phyloP scores from a whole-genome alignment of 805 yeast species.

The Pichia scutulata region DNA sequence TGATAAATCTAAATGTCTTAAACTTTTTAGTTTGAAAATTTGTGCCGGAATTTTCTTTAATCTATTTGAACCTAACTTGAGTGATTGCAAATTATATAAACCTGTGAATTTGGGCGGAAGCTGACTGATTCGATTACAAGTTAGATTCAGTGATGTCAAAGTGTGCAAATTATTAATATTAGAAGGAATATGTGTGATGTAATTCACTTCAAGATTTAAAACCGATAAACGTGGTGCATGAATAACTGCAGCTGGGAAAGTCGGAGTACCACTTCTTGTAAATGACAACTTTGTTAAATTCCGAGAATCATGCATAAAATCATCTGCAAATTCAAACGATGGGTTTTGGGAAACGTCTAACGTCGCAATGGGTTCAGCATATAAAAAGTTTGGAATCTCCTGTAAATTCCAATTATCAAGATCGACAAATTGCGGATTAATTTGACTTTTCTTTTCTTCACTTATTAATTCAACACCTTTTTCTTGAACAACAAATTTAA shows the following conservation, averaged over 20 bases:
- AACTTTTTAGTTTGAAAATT: conserved; percentile 48
- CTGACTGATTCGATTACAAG: conserved; percentile 62
- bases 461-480: conserved; percentile 37
- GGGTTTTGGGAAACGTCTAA: conserved; percentile 84
- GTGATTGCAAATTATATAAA: conserved; percentile 44
- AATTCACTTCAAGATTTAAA: conserved; percentile 72
- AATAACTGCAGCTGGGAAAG: conserved; percentile 65
- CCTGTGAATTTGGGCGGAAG: conserved; percentile 57
- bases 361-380: conserved; percentile 72
- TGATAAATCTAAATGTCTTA: conserved; percentile 68
- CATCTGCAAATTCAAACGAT: conserved; percentile 72
- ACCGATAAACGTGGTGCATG: conserved; percentile 60
- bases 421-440: conserved; percentile 66
- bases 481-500: conserved; percentile 75
- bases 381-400: conserved; percentile 77
- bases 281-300: conserved; percentile 61
- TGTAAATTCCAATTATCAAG: conserved; percentile 67
- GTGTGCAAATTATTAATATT: conserved; percentile 46
- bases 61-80: conserved; percentile 77
- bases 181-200: conserved; percentile 54
- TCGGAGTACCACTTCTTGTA: conserved; percentile 64
- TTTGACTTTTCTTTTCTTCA: conserved; percentile 31
- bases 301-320: conserved; percentile 74
- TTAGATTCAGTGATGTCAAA: conserved; percentile 54
- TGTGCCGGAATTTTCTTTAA: conserved; percentile 58